Evolutionary conservation across 371 early-diverging fungal genomes (phyloP), one percentile per base, ranked within the genome.

Genomic region (Entomophthora muscae): DNA sequence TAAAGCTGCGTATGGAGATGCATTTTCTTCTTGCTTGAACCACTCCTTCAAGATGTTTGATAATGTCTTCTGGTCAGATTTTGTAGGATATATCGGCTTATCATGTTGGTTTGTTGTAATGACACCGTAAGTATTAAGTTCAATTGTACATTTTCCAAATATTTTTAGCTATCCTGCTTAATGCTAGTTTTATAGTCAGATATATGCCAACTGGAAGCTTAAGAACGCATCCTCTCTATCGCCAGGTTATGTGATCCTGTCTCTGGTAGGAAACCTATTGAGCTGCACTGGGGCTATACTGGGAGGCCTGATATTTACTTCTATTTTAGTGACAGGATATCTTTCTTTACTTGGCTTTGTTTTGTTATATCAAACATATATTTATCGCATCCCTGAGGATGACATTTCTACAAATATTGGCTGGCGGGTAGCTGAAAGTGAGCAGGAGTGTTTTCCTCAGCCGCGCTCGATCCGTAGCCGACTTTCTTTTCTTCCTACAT

Each of bases 161-260:
- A 42, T 42, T 10, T 42, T 42, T 42, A 42, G 10, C 5, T 42
- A 42, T 42, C 42, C 42, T 5, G 42, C 17, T 42, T 42, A 42
- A 5, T 42, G 42, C 5, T 10, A 10, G 42, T 42, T 42, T 42
- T 42, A 10, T 42, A 42, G 42, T 29, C 61, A 61, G 26, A 61
- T 61, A 26, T 61, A 61, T 24, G 42, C 61, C 42, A 61, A 61
- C 42, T 61, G 42, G n/a, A 61, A 61, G 42, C 42, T 61, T 2
- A 61, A 61, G 42, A 61, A 61, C 26, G 61, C 61, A 2, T 21
- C 42, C 13, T 61, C 61, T 3, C 26, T 61, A 3, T 61, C 61
- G 2, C 61, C 61, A 51, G 31, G 12, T 30, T 61, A 61, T 23
- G 61, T 61, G 17, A 24, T 10, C 26, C 42, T 61, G 42, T 21